Conservation (phyloP, 176 grass and related monocot genomes). For the Ensete ventricosum region DNA sequence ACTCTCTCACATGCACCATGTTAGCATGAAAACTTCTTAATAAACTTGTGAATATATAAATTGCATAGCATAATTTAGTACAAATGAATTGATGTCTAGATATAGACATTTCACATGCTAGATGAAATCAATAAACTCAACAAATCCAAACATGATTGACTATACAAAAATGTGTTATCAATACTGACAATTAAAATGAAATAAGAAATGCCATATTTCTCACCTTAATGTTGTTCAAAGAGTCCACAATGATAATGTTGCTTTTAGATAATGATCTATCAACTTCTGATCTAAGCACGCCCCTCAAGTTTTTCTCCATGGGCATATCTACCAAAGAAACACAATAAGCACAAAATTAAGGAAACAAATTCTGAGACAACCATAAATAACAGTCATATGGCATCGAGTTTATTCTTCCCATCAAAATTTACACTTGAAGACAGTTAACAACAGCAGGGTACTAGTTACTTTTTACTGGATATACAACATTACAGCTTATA, state of each 20-base stretch:
- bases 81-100: background rate
- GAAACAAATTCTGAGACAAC: background rate
- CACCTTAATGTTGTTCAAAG: conserved; percentile 96
- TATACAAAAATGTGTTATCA: background rate
- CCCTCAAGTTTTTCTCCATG: conserved; percentile 86
- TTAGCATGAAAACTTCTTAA: too few relatives aligned
- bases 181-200: background rate
- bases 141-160: conserved; percentile 2
- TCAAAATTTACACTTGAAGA: background rate
- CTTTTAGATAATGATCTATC: conserved; percentile 77
- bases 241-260: conserved; percentile 78
- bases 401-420: background rate
- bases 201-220: conserved; percentile 3
- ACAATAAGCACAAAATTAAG: background rate
- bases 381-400: background rate
- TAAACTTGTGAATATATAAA: too few relatives aligned
- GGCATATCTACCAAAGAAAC: conserved; percentile 61
- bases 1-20: too few relatives aligned
- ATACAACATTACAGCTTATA: too few relatives aligned
- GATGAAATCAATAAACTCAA: background rate
- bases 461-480: background rate
- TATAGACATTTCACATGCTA: background rate
- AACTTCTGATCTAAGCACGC: conserved; percentile 89
- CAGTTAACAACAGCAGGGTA: background rate
- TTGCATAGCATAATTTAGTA: too few relatives aligned